These are phyloP conservation scores for Jatropha multifida DNA, from an alignment of 441 rosid genomes.

Conservation along the genomic window DNA sequence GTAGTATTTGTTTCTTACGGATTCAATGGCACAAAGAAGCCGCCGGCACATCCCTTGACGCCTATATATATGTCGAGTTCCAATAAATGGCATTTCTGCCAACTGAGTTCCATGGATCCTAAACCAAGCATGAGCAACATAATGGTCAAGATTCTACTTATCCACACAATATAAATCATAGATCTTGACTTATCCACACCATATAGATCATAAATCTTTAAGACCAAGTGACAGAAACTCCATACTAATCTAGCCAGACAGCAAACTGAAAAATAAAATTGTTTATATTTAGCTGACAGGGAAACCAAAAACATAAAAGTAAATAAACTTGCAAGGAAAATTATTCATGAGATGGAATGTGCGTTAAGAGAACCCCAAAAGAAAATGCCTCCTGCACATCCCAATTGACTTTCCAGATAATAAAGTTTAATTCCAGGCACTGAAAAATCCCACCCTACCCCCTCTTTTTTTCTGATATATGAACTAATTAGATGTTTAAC, in stretches of 20 bases:
- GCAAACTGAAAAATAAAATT: background rate
- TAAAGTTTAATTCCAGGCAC: background rate
- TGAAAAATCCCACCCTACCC: background rate
- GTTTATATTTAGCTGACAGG: background rate
- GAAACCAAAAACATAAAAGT: background rate
- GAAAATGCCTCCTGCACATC: background rate
- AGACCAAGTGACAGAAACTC: conserved; percentile 1
- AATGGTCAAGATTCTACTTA: conserved; percentile 24
- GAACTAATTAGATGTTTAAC: background rate
- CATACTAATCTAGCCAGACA: background rate
- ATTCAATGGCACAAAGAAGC: conserved; percentile 82
- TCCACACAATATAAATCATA: background rate
- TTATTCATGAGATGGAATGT: background rate
- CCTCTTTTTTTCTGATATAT: background rate
- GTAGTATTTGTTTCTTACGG: conserved; percentile 44
- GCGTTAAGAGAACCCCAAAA: background rate
- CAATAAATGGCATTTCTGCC: conserved; percentile 99
- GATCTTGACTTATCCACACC: conserved; percentile 8
- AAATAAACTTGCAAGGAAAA: conserved; percentile 4
- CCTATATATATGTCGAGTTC: conserved; percentile 92
- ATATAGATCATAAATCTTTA: conserved; percentile 9
- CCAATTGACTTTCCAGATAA: background rate
- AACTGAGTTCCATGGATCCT: conserved; percentile 87
- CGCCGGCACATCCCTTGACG: conserved; percentile 99
- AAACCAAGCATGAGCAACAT: conserved; percentile 22